A percentile compares a stretch with the other conserved stretches of the same genome.
Conservation (phyloP, 2,329 filamentous ascomycete genomes). For the Colletotrichum karsti region DNA sequence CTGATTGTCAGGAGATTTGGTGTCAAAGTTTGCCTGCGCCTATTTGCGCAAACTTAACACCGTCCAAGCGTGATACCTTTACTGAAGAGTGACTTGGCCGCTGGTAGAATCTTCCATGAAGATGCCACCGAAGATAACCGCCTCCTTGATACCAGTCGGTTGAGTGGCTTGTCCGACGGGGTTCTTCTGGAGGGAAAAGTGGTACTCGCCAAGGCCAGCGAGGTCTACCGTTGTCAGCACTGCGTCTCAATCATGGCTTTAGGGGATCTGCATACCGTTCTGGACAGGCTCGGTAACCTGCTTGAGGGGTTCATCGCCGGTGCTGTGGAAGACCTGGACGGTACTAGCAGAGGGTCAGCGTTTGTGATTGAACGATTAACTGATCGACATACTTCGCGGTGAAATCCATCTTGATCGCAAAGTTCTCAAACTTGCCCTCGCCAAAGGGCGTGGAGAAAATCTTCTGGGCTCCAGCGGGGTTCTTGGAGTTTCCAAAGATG, state of each 20-base stretch:
- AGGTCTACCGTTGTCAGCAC: constrained; percentile 9
- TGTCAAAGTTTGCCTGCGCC: no score
- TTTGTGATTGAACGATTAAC: no score
- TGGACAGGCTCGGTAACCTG: constrained; percentile 43
- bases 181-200: constrained; percentile 55
- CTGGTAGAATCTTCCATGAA: constrained; percentile 40
- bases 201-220: constrained; percentile 52
- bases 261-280: constrained; percentile 40
- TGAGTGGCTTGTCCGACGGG: constrained; percentile 41
- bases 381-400: constrained; percentile 24
- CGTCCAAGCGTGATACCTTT: not conserved
- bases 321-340: constrained; percentile 52
- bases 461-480: not conserved
- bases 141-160: constrained; percentile 39
- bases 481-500: constrained; percentile 27
- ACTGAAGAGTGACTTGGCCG: constrained; percentile 29
- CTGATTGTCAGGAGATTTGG: no score
- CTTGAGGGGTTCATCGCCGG: constrained; percentile 43
- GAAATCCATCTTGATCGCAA: constrained; percentile 28
- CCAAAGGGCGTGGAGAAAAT: constrained; percentile 28
- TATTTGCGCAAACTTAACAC: no score
- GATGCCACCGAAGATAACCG: constrained; percentile 41
- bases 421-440: constrained; percentile 26
- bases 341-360: constrained; percentile 29
- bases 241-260: not conserved